These are phyloP conservation scores for Thermoascus crustaceus DNA, from an alignment of 2,329 filamentous ascomycete species.

Conservation along the genomic window DNA sequence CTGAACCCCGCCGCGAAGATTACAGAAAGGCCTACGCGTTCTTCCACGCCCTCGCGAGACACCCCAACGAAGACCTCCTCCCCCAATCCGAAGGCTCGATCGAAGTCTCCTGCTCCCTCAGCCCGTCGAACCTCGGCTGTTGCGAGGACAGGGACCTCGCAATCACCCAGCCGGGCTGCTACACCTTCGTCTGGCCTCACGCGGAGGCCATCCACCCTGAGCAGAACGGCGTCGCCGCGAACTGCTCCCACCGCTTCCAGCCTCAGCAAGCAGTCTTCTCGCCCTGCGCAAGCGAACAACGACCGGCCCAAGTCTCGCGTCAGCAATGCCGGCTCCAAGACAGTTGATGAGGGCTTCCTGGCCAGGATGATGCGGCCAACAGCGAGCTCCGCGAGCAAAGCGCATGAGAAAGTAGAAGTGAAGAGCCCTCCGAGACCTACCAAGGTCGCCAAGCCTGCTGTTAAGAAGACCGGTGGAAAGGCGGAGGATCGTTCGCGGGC, in stretches of 20 bases:
- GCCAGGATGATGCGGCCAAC: constrained; percentile 47
- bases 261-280: constrained; percentile 24
- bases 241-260: constrained; percentile 16
- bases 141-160: constrained; percentile 22
- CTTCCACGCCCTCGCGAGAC: constrained; percentile 24
- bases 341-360: constrained; percentile 40
- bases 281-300: constrained; percentile 21
- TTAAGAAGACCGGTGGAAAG: constrained; percentile 18
- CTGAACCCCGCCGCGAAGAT: constrained; percentile 23
- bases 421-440: constrained; percentile 30
- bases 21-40: constrained; percentile 17
- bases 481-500: constrained; percentile 12
- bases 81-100: constrained; percentile 20
- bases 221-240: constrained; percentile 17
- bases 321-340: constrained; percentile 29
- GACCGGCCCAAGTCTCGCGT: constrained; percentile 35
- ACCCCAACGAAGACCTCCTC: constrained; percentile 14
- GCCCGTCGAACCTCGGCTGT: constrained; percentile 33
- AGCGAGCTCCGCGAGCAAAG: constrained; percentile 42
- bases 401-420: constrained; percentile 38
- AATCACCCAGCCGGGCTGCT: constrained; percentile 20
- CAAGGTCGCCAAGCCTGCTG: constrained; percentile 12
- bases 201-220: constrained; percentile 31
- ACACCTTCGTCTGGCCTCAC: constrained; percentile 19
- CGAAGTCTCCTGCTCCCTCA: constrained; percentile 34